phyloP scores from a whole-genome alignment of 2,329 filamentous ascomycete species.

The Aspergillus terreus region DNA sequence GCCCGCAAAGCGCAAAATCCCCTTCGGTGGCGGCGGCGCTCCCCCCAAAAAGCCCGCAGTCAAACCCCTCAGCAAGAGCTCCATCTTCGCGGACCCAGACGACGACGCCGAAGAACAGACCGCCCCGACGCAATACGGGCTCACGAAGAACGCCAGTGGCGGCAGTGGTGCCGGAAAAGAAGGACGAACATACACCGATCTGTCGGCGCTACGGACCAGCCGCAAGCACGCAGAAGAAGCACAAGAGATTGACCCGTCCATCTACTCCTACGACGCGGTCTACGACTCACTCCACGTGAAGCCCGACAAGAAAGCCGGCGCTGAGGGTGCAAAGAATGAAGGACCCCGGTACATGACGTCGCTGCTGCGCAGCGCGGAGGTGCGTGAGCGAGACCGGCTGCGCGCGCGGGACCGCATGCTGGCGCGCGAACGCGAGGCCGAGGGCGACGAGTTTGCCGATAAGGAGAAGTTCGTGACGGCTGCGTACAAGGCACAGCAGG shows the following conservation, averaged over 20 bases:
- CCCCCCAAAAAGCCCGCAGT: constrained; percentile 19
- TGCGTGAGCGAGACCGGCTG: constrained; percentile 61
- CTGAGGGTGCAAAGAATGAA: constrained; percentile 17
- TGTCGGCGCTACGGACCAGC: constrained; percentile 45
- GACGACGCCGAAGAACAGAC: constrained; percentile 29
- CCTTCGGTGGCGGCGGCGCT: constrained; percentile 16
- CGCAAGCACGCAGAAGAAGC: constrained; percentile 43
- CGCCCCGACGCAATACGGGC: background rate
- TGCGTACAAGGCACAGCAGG: constrained; percentile 63
- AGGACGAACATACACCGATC: constrained; percentile 36
- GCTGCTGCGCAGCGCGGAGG: constrained; percentile 56
- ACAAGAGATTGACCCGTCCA: constrained; percentile 42
- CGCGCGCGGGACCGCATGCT: constrained; percentile 59
- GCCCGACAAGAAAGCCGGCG: constrained; percentile 19
- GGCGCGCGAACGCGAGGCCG: constrained; percentile 58
- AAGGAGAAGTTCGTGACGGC: constrained; percentile 66
- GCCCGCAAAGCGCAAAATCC: constrained; percentile 33
- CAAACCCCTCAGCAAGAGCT: constrained; percentile 33
- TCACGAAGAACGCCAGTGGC: constrained; percentile 10
- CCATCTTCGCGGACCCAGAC: constrained; percentile 36
- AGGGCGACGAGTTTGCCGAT: constrained; percentile 64
- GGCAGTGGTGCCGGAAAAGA: constrained; percentile 1
- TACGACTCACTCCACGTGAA: constrained; percentile 48
- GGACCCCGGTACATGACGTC: constrained; percentile 59
- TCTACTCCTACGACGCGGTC: constrained; percentile 49